Base-by-base conservation (phyloP, 2,329 filamentous ascomycete genomes). In the Exophiala calicioides region DNA sequence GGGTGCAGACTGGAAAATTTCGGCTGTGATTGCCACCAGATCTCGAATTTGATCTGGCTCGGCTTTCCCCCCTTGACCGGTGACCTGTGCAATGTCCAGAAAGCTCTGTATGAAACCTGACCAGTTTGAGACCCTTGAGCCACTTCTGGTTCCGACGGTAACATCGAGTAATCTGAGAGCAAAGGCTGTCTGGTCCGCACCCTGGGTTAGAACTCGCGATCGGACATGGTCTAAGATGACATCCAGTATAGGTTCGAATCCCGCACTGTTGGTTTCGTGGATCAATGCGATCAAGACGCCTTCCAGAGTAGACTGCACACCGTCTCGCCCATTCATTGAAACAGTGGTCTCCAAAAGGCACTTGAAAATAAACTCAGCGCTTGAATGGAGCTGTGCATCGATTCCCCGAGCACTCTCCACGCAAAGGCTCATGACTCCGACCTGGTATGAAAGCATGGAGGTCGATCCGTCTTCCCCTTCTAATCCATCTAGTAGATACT, bases 341-440 rank as follows among this genome's bases (percentile, higher is more conserved):
- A 32, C 29, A 30, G 38, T 52, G 40, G 61, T 56, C 20, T 64
- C 62, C 27, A 83, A 52, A 6, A 84, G 58, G 51, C 76, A 77
- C 34, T 68, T 65, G 18, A 83, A 58, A 15, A 83, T 72, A 7
- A 75, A 71, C 2, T 68, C 60, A 23, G 76, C 80, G 55, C 77
- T 78, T 2, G 79, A 79, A 61, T 84, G 78, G 5, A 84, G 63
- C 0, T 74, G 75, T 38, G 72, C 65, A 53, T 83, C 79, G 21
- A 84, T 68, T 19, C 81, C 81, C 58, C 81, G 81, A 42, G 83
- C 77, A 6, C 90, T 84, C 66, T 97, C 91, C 3, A 89, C 84
- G 61, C 96, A 88, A 75, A 97, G 84, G 13, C 82, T 87, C 88
- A 95, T 96, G 34, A 96, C 68, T 44, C 91, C 93, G 63, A 94